Base-by-base conservation (phyloP, 345 rosid genomes). In the Pugionium dolabratum region DNA sequence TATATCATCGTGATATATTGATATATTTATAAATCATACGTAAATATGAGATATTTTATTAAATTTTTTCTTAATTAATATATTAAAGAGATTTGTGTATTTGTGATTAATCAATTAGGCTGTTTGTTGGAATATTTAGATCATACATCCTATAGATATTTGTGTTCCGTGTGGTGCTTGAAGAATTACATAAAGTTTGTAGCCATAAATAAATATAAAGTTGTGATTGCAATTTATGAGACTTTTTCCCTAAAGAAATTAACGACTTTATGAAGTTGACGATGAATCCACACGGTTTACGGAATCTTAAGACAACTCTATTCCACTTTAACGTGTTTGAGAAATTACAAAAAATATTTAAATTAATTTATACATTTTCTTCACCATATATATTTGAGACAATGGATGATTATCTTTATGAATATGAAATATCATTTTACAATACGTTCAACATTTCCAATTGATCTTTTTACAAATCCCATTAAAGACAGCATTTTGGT, bases 181-280 rank as follows among this genome's bases (percentile, higher is more conserved):
- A 41, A 42, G 26, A 69, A 51, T 26, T 28, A 60, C 51, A 60
- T 30, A 70, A 70, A 62, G 56, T 44, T 54, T 48, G 49, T 62
- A 45, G 54, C 34, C 54, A 70, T 43, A 70, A 52, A 54, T 61
- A 45, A 52, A 54, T 61, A 45, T 52, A 70, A 70, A 62, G 74
- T 70, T 70, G 68, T 70, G 74, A 53, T 62, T 28, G 62, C 45
- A 61, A 53, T 43, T 26, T 34, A 28, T 6, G 26, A 35, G 31
- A 35, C 61, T 42, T 70, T 59, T 59, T 11, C 8, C 48, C 11
- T 18, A 53, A 53, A 61, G 62, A 47, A 57, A 54, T n/a, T 3
- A 43, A 44, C 29, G 27, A 44, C 67, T 52, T 60, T 70, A 70
- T 43, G 54, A 52, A 10, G 47, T 60, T 43, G 66, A 59, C 59